Conservation (phyloP, 768 basidiomycete species). For the Strobilomyces echinocephalus region DNA sequence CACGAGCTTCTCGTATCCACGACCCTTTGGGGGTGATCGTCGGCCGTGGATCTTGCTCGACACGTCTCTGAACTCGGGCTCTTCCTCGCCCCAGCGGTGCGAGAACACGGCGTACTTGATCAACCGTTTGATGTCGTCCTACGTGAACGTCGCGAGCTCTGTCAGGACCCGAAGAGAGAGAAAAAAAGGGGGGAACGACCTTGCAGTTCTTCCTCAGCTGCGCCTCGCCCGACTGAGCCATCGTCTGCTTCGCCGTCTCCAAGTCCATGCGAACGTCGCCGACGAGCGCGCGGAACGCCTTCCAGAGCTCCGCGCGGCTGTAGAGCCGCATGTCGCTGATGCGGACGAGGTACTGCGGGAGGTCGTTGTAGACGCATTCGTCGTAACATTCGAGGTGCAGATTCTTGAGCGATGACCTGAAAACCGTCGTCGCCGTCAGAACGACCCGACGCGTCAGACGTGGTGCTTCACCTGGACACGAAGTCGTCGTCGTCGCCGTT, state of each 20-base stretch:
- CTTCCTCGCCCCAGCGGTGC: conserved; percentile 17
- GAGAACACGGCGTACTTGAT: conserved; percentile 17
- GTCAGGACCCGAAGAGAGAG: background rate
- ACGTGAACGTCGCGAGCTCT: too few relatives aligned
- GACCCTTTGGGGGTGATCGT: background rate
- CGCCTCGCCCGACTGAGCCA: background rate
- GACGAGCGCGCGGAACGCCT: background rate
- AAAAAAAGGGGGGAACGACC: background rate
- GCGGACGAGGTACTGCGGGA: conserved; percentile 15
- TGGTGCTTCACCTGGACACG: too few relatives aligned
- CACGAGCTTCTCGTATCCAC: conserved; percentile 10
- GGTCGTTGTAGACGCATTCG: conserved; percentile 8
- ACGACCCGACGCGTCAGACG: too few relatives aligned
- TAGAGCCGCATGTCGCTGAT: conserved; percentile 11
- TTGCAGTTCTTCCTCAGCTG: background rate
- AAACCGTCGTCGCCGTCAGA: background rate
- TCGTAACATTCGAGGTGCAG: conserved; percentile 4
- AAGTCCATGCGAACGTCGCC: background rate
- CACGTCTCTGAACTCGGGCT: conserved; percentile 13
- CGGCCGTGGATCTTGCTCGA: background rate
- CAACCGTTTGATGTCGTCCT: conserved; percentile 2
- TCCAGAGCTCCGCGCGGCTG: conserved; percentile 6
- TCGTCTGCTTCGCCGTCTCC: background rate
- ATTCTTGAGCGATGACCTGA: background rate
- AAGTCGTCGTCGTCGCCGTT: background rate